Evolutionary conservation across 1,139 yeast genomes (phyloP).

Genomic region (Spathaspora jeffriesii): DNA sequence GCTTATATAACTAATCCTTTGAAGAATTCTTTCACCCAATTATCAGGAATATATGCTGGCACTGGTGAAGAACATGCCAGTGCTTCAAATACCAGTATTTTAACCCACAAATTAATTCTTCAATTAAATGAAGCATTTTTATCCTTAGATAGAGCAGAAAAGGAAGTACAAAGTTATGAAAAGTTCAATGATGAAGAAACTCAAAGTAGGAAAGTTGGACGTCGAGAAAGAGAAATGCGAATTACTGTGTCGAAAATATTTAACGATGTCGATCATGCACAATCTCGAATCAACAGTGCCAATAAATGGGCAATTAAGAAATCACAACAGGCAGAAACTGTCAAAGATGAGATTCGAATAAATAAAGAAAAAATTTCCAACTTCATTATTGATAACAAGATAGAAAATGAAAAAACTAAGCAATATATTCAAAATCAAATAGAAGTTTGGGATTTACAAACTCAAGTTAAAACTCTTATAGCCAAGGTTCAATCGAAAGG

Average conservation of each 20-base stretch:
- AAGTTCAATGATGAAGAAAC: slow-evolving; percentile 23
- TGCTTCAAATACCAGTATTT: slow-evolving; percentile 19
- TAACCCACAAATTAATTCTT: slow-evolving; percentile 39
- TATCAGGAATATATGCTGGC: slow-evolving; percentile 57
- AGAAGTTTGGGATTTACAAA: slow-evolving; percentile 39
- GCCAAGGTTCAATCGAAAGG: slow-evolving; percentile 35
- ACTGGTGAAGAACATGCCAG: slow-evolving; percentile 13
- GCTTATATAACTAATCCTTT: slow-evolving; percentile 70
- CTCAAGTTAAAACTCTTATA: slow-evolving; percentile 37
- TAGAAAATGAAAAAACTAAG: slow-evolving; percentile 18
- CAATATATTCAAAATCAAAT: slow-evolving; percentile 28
- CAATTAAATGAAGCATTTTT: slow-evolving; percentile 34
- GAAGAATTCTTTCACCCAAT: slow-evolving; percentile 53
- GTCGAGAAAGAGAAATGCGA: slow-evolving; percentile 33
- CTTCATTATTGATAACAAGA: slow-evolving; percentile 16
- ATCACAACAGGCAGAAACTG: slow-evolving; percentile 29
- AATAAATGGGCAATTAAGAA: slow-evolving; percentile 38
- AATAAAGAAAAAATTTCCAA: slow-evolving; percentile 21
- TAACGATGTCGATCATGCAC: slow-evolving; percentile 39
- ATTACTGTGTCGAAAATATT: slow-evolving; percentile 26
- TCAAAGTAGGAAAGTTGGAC: slow-evolving; percentile 24
- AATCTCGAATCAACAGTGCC: slow-evolving; percentile 40
- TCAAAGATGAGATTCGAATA: slow-evolving; percentile 19
- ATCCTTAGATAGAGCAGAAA: slow-evolving; percentile 24
- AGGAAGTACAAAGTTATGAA: slow-evolving; percentile 26